Conservation (phyloP, 371 early-diverging fungal genomes). For the Mortierella sp. region DNA sequence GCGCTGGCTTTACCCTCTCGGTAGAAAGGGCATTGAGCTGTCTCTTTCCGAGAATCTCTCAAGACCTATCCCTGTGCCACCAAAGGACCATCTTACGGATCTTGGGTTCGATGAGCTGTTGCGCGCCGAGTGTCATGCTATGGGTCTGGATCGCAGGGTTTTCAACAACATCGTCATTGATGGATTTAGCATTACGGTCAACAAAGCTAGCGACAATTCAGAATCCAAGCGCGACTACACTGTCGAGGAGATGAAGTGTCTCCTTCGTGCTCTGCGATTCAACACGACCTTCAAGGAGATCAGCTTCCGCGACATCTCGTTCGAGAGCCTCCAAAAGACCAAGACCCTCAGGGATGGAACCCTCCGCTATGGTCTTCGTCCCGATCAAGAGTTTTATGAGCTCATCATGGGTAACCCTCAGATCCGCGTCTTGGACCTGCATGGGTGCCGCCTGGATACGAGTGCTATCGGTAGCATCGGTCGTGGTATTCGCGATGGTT, state of each 20-base stretch:
- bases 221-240: constrained; percentile 38
- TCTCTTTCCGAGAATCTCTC: constrained; percentile 34
- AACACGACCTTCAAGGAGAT: constrained; percentile 57
- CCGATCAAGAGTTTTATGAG: constrained; percentile 56
- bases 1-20: constrained; percentile 51
- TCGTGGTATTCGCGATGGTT: constrained; percentile 38
- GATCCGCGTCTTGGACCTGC: constrained; percentile 39
- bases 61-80: constrained; percentile 46
- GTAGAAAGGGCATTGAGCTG: constrained; percentile 50
- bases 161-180: constrained; percentile 34
- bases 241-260: constrained; percentile 55
- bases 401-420: constrained; percentile 58
- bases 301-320: constrained; percentile 44
- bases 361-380: constrained; percentile 52
- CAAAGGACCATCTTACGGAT: constrained; percentile 46
- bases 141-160: constrained; percentile 42
- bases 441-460: constrained; percentile 39
- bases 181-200: constrained; percentile 31
- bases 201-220: constrained; percentile 30
- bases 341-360: constrained; percentile 54
- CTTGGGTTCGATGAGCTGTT: constrained; percentile 55
- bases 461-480: constrained; percentile 49
- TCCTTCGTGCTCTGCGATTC: constrained; percentile 50
- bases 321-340: constrained; percentile 36
- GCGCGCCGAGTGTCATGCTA: constrained; percentile 45